Evolutionary conservation across 768 basidiomycete genomes (phyloP).

Genomic region (Tubosaeta brunneosetosa): DNA sequence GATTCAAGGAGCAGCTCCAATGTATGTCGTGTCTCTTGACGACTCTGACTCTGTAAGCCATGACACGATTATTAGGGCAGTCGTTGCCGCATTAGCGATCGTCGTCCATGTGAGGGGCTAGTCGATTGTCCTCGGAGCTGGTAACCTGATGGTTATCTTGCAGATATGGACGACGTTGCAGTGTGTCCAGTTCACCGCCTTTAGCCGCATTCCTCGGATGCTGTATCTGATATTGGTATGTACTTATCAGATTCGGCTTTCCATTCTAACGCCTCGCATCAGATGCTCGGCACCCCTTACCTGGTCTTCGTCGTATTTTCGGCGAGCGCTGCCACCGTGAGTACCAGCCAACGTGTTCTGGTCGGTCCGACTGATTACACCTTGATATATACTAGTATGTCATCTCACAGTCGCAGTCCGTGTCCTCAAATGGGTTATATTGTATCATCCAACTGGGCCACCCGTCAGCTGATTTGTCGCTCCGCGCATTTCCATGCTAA

Average conservation of each 20-base stretch:
- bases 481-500: constrained; percentile 8
- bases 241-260: constrained; percentile 3
- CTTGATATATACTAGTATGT: constrained; percentile 13
- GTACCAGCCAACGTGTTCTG: constrained; percentile 17
- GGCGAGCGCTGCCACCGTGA: constrained; percentile 35
- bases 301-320: constrained; percentile 41
- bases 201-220: constrained; percentile 22
- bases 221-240: constrained; percentile 21
- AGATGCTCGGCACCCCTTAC: constrained; percentile 38
- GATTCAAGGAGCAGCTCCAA: constrained; percentile 49
- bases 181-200: constrained; percentile 14
- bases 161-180: constrained; percentile 38
- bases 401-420: constrained; percentile 10
- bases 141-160: constrained; percentile 2
- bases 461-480: constrained; percentile 33
- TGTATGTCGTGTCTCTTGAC: constrained; percentile 34
- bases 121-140: neutral
- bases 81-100: constrained; percentile 37
- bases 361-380: constrained; percentile 11
- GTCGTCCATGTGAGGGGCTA: constrained; percentile 36
- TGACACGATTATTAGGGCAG: constrained; percentile 31
- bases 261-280: constrained; percentile 12
- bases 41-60: neutral
- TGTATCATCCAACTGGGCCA: constrained; percentile 36
- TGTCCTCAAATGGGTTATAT: constrained; percentile 44